A percentile compares a stretch with the other conserved stretches of the same genome.
These are phyloP conservation scores for Ceriops tagal DNA, from an alignment of 345 rosid genomes.

Conservation along the genomic window DNA sequence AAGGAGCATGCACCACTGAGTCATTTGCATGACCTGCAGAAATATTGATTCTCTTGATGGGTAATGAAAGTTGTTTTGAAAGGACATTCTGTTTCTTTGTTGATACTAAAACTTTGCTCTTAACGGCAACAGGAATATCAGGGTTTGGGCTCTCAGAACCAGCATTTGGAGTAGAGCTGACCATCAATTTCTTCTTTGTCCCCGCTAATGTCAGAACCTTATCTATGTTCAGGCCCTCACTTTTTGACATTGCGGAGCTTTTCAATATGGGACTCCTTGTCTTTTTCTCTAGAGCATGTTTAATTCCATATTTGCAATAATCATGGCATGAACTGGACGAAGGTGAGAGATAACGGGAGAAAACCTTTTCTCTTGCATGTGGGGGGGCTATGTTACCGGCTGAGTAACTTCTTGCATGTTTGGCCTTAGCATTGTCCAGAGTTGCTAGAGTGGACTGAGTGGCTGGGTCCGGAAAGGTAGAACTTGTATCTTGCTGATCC, in stretches of 20 bases:
- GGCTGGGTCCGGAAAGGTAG: neutral
- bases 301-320: constrained; percentile 22
- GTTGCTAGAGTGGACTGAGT: constrained; percentile 3
- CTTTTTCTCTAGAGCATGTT: neutral
- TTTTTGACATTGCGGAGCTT: constrained; percentile 10
- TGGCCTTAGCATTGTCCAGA: constrained; percentile 16
- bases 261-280: constrained; percentile 16
- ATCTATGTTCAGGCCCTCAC: constrained; percentile 17
- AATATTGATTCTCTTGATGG: constrained; percentile 12
- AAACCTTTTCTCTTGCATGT: constrained; percentile 20
- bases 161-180: constrained; percentile 11
- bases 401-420: constrained; percentile 38
- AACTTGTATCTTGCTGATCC: constrained; percentile 5
- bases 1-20: constrained; percentile 10
- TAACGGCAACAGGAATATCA: constrained; percentile 14
- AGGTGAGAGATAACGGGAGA: constrained; percentile 29
- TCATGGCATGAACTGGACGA: constrained; percentile 27
- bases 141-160: constrained; percentile 15
- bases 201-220: constrained; percentile 16
- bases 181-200: constrained; percentile 22
- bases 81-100: constrained; percentile 18
- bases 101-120: constrained; percentile 20
- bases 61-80: constrained; percentile 10
- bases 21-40: constrained; percentile 8
- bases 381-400: constrained; percentile 40